Conservation (phyloP, 176 grass and related monocot species). For the Ampelocalamus luodianensis region DNA sequence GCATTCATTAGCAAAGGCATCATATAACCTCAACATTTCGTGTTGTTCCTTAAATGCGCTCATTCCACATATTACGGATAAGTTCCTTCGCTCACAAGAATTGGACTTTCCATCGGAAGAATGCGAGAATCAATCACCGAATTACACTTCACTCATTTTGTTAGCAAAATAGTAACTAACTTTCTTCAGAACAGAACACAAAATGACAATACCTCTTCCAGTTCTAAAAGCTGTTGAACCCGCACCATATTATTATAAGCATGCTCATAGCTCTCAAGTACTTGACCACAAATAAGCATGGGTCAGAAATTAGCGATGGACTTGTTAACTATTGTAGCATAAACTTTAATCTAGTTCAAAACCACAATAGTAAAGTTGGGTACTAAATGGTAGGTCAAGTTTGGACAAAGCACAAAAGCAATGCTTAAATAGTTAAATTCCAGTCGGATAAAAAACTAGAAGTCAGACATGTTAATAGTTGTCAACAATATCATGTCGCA, state of each 20-base stretch:
- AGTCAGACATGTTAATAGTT: background rate
- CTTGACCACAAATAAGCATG: conserved; percentile 48
- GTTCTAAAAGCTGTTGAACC: conserved; percentile 95
- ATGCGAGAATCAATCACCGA: conserved; percentile 97
- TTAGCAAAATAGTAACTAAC: conserved; percentile 36
- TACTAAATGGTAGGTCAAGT: too few relatives aligned
- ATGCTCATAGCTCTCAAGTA: conserved; percentile 97
- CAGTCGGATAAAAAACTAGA: too few relatives aligned
- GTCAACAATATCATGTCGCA: background rate
- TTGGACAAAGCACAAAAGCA: too few relatives aligned
- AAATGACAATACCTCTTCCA: conserved; percentile 79
- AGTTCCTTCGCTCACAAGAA: conserved; percentile 82
- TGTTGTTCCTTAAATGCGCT: conserved; percentile 95
- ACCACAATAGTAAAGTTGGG: too few relatives aligned
- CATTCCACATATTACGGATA: conserved; percentile 99
- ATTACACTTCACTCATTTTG: conserved; percentile 17
- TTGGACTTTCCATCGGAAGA: conserved; percentile 71
- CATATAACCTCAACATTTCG: conserved; percentile 87
- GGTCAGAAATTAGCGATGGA: background rate
- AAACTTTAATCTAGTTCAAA: too few relatives aligned
- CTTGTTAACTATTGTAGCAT: too few relatives aligned
- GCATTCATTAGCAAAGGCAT: conserved; percentile 34
- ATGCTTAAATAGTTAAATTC: too few relatives aligned
- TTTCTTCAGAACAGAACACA: conserved; percentile 9
- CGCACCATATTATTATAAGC: conserved; percentile 99